These are phyloP conservation scores for Bipolaris victoriae DNA, from an alignment of 2,329 filamentous ascomycete genomes.

Conservation along the genomic window DNA sequence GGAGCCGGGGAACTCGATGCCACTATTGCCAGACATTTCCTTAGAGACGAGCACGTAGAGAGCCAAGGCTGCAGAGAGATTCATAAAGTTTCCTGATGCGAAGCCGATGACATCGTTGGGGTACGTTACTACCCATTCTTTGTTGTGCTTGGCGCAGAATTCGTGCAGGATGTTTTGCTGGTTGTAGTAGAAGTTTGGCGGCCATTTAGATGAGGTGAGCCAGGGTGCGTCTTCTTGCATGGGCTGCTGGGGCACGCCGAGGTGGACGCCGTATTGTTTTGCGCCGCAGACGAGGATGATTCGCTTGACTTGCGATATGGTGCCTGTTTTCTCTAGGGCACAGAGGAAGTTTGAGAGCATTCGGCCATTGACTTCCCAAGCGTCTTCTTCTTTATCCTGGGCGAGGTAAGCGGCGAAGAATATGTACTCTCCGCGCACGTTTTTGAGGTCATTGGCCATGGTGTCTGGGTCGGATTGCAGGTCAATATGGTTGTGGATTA, in stretches of 20 bases:
- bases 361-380: conserved; percentile 49
- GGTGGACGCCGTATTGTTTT: conserved; percentile 62
- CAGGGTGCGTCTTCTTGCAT: conserved; percentile 57
- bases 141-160: conserved; percentile 36
- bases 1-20: conserved; percentile 37
- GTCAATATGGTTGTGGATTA: conserved; percentile 50
- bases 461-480: conserved; percentile 43
- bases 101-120: conserved; percentile 56
- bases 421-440: conserved; percentile 49
- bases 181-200: conserved; percentile 59
- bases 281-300: conserved; percentile 57
- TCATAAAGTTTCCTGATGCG: conserved; percentile 50
- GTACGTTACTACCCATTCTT: conserved; percentile 54
- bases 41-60: conserved; percentile 38
- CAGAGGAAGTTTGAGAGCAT: conserved; percentile 58
- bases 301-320: conserved; percentile 53
- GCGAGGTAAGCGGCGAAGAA: conserved; percentile 55
- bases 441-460: conserved; percentile 49
- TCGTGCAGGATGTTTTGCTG: conserved; percentile 55
- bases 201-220: conserved; percentile 45
- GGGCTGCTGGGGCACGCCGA: conserved; percentile 56
- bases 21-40: conserved; percentile 24
- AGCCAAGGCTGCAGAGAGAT: conserved; percentile 37
- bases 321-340: conserved; percentile 53
- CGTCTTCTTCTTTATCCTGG: conserved; percentile 46